These are phyloP conservation scores for Rhinocladiella similis DNA, from an alignment of 2,329 filamentous ascomycete genomes.

Conservation along the genomic window DNA sequence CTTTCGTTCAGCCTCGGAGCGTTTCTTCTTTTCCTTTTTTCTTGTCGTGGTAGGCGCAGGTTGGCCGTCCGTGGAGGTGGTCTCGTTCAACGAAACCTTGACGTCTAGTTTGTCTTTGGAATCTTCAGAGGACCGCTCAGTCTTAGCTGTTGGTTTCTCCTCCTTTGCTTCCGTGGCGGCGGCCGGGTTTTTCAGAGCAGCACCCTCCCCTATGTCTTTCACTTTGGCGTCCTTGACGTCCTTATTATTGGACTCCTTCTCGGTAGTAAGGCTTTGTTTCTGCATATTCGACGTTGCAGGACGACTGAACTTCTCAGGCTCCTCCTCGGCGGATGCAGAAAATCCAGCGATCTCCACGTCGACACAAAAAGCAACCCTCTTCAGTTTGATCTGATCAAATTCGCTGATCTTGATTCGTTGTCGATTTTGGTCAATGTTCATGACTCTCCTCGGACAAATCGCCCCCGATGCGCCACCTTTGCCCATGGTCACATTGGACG, in stretches of 20 bases:
- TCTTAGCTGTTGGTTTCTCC: conserved; percentile 39
- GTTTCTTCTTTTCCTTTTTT: conserved; percentile 96
- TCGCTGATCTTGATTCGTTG: conserved; percentile 78
- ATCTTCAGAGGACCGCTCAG: conserved; percentile 27
- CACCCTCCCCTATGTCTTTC: conserved; percentile 71
- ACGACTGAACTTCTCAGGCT: conserved; percentile 45
- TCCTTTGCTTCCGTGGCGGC: conserved; percentile 57
- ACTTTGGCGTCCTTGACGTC: conserved; percentile 53
- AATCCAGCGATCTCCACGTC: conserved; percentile 95
- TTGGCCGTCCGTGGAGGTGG: conserved; percentile 26
- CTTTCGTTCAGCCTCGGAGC: conserved; percentile 88
- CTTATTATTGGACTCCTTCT: conserved; percentile 36
- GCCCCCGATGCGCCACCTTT: conserved; percentile 59
- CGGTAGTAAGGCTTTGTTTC: conserved; percentile 30
- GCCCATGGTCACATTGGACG: conserved; percentile 51
- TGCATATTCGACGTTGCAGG: conserved; percentile 22
- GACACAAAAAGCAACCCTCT: conserved; percentile 90
- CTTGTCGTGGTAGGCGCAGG: conserved; percentile 54
- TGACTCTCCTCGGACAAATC: conserved; percentile 73
- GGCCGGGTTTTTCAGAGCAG: conserved; percentile 68
- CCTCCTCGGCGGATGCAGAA: conserved; percentile 70
- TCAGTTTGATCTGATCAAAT: conserved; percentile 75
- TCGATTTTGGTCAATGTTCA: conserved; percentile 81
- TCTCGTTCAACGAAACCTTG: conserved; percentile 20
- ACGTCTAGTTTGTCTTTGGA: conserved; percentile 31